Evolutionary conservation across 169 alveolate species (phyloP), one percentile per base, ranked within the genome.

Genomic region (Plasmodium coatneyi): DNA sequence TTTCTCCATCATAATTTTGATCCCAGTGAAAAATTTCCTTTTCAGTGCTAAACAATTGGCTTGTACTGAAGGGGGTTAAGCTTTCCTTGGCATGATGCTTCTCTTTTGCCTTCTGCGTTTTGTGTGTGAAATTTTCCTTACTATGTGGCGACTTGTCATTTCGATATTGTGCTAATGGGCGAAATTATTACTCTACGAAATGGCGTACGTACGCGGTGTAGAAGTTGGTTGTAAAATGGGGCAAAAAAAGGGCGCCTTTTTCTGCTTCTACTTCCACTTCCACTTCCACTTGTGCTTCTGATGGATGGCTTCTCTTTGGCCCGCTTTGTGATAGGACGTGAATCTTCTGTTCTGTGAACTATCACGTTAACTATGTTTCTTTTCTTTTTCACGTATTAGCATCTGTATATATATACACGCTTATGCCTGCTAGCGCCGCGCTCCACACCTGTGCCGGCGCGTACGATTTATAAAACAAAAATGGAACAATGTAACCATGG

Each of bases 101-200:
- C 71, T 28, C 49, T 71, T 71, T 54, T 72, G 14, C 14, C 39
- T 72, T 74, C 39, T 46, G n/a, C 19, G 16, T 84, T 49, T 49
- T 74, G 52, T 84, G 54, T 71, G 36, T 10, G 32, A 34, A 41
- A 71, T 72, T 16, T 30, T 34, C 54, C 52, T 76, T 34, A 25
- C 19, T 52, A 52, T 32, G 49, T 28, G 41, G 3, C 22, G 72
- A n/a, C 30, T 84, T 46, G 36, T 84, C 86, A 84, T 84, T 84
- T 84, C 79, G 79, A 46, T n/a, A 74, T 78, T 52, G 30, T 54
- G 36, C 14, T 46, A 12, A 46, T 46, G 56, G 56, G 2, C n/a
- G 6, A 12, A 46, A 46, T 46, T 46, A 46, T 46, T 19, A 10
- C 19, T 14, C 19, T 46, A 46, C 14, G 70, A 76, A 76, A 28